Evolutionary conservation across 1,284 basidiomycete species (phyloP), one percentile per base, ranked within the genome.

Genomic region (Apiotrichum gracile): DNA sequence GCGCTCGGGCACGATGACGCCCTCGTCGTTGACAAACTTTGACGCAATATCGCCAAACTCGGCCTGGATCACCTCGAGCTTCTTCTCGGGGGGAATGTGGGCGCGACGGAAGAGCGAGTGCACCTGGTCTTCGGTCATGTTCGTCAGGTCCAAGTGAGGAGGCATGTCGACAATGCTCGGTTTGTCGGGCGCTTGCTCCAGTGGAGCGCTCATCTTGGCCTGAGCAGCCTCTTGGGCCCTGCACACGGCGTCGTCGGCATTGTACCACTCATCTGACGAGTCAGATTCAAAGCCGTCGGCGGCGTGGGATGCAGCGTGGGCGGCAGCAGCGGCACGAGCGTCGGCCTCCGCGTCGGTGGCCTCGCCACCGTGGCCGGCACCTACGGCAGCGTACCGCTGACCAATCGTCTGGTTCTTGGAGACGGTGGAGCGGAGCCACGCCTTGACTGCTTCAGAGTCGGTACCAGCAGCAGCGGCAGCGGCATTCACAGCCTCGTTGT

Each of bases 11-110:
- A 81, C 61, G 2, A 66, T 64, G 13, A 49, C 51, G 8, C 82
- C 69, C 4, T 77, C 59, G 0, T 78, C 79, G 53, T 83, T 81
- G 61, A 83, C 81, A 46, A 68, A 62, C 78, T 70, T 31, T 68
- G 61, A 19, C 13, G 65, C 66, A 22, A 73, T 64, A 38, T 68
- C 63, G 4, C 75, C 75, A 61, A 74, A 77, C 51, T 74, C 72
- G 27, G 69, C 70, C 3, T 58, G 51, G 41, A 77, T 75, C n/a
- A 68, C 69, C 5, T 47, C 52, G 24, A 75, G 46, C 59, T 74
- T 76, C 47, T 72, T 66, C 14, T 61, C 58, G n/a, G 65, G 61
- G n/a, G 68, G 47, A 4, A 65, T 54, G 24, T 67, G 54, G 43
- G 56, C 51, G 42, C 49, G 43, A 45, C 42, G 42, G 35, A 55